A percentile compares a stretch with the other conserved stretches of the same genome.
phyloP scores from a whole-genome alignment of 176 grass and related monocot genomes.

The Eremochloa ophiuroides region DNA sequence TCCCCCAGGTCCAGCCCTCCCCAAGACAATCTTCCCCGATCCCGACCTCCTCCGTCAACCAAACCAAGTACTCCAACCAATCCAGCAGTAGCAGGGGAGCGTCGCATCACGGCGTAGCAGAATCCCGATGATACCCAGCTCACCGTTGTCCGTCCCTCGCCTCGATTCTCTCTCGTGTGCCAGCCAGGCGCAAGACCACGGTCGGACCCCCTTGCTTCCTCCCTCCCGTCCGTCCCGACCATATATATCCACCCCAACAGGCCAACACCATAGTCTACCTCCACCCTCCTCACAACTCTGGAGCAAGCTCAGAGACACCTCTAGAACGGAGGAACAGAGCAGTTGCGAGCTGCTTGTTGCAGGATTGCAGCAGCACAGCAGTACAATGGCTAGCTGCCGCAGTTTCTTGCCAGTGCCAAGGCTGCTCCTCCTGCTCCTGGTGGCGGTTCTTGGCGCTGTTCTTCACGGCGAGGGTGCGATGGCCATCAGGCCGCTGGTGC shows the following conservation, averaged over 20 bases:
- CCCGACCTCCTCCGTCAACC: slow-evolving; percentile 20
- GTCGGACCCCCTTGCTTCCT: slow-evolving; percentile 11
- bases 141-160: neutral
- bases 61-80: neutral
- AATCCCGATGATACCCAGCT: slow-evolving; percentile 9
- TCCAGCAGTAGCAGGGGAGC: neutral
- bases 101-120: neutral
- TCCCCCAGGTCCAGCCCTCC: slow-evolving; percentile 10
- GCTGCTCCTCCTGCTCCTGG: slow-evolving; percentile 16
- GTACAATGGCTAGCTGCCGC: slow-evolving; percentile 11
- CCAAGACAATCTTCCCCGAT: slow-evolving; percentile 39
- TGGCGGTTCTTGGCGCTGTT: neutral
- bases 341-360: neutral
- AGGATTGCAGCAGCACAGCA: too few relatives aligned
- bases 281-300: slow-evolving; percentile 4
- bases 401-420: neutral
- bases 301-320: neutral
- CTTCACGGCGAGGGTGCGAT: neutral
- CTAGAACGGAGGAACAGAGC: neutral
- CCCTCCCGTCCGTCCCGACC: neutral
- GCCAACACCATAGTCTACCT: neutral
- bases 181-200: slow-evolving; percentile 24
- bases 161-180: slow-evolving; percentile 18
- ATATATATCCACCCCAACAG: slow-evolving; percentile 17
- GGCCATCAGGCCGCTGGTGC: slow-evolving; percentile 43